phyloP scores from a whole-genome alignment of 2,329 filamentous ascomycete species.

The Gliomastix tumulicola region DNA sequence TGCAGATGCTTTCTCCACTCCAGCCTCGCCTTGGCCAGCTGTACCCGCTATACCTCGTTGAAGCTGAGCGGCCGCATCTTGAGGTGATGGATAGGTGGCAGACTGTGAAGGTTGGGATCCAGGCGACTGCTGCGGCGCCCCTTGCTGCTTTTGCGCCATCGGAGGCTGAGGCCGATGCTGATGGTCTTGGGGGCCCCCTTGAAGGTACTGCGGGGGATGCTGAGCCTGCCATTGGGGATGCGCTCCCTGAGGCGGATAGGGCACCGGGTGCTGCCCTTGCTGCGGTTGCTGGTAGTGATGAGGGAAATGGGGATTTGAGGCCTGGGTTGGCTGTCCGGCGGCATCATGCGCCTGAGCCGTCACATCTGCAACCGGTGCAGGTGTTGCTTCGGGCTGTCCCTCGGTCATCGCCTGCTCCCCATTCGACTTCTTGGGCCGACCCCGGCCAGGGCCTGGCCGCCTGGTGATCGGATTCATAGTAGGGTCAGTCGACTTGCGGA shows the following conservation, averaged over 20 bases:
- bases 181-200: constrained; percentile 4
- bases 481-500: constrained; percentile 38
- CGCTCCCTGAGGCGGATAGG: background rate
- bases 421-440: constrained; percentile 38
- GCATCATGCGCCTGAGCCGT: no score
- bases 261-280: background rate
- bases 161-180: background rate
- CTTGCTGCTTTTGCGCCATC: background rate
- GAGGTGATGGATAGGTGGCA: no score
- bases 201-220: constrained; percentile 3
- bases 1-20: no score
- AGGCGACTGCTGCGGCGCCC: background rate
- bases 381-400: no score
- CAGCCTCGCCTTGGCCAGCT: no score
- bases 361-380: no score
- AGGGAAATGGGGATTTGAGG: no score
- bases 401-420: background rate
- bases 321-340: no score
- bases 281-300: background rate
- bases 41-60: no score
- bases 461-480: constrained; percentile 52
- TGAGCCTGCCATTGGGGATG: constrained; percentile 7
- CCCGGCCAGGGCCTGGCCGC: constrained; percentile 50
- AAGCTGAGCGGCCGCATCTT: no score
- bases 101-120: background rate